Conservation (phyloP, 176 grass and related monocot species). For the Oryza longistaminata region DNA sequence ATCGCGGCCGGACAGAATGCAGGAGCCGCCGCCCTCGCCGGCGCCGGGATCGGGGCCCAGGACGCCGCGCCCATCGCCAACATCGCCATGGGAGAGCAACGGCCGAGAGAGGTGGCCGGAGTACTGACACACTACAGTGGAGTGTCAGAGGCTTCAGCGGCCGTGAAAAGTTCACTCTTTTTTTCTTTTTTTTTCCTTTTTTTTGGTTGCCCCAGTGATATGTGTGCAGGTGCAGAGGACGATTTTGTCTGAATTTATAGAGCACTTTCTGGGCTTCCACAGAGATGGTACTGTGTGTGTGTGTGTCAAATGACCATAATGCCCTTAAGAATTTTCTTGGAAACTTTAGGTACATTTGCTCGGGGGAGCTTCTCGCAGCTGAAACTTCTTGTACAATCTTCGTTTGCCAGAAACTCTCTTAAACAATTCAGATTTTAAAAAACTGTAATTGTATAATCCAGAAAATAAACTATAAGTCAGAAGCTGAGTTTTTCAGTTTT, state of each 20-base stretch:
- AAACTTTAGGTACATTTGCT: not conserved
- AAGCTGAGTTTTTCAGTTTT: too few relatives aligned
- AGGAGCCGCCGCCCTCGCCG: not conserved
- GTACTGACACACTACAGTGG: not conserved
- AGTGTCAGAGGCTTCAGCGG: slow-evolving; percentile 32
- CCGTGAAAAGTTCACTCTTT: not conserved
- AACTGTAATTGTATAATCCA: too few relatives aligned
- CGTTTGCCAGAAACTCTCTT: too few relatives aligned
- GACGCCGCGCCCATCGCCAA: slow-evolving; percentile 50
- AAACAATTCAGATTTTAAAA: too few relatives aligned
- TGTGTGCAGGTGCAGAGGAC: not conserved
- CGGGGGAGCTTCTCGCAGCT: too few relatives aligned
- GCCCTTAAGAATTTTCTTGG: not conserved
- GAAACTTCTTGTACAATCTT: too few relatives aligned
- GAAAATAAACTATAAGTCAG: too few relatives aligned
- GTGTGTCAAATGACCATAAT: not conserved
- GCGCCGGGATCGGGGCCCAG: slow-evolving; percentile 31
- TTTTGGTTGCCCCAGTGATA: not conserved
- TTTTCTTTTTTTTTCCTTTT: not conserved
- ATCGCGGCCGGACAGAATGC: slow-evolving; percentile 7
- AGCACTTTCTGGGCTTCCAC: not conserved
- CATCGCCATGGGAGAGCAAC: slow-evolving; percentile 50
- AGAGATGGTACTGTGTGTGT: not conserved
- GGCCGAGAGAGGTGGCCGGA: not conserved
- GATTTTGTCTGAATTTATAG: slow-evolving; percentile 33